phyloP scores from a whole-genome alignment of 176 grass and related monocot genomes.

The Phyllostachys edulis region DNA sequence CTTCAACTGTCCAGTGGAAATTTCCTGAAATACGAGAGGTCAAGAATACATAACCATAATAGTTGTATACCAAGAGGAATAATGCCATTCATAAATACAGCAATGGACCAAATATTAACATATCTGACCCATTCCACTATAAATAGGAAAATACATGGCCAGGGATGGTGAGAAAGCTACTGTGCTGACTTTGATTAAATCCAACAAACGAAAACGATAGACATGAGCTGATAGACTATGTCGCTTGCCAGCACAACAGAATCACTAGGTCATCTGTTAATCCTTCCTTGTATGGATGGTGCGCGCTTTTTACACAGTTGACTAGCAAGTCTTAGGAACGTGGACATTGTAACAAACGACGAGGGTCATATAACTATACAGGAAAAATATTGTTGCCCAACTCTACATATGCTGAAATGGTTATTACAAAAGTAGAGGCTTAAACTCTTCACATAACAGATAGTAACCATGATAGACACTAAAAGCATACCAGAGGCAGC shows the following conservation, averaged over 20 bases:
- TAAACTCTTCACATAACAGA: neutral
- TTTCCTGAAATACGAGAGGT: constrained; percentile 58
- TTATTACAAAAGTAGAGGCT: neutral
- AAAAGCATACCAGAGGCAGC: constrained; percentile 79
- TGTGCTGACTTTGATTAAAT: neutral
- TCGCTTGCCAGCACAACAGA: neutral
- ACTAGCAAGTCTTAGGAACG: constrained; percentile 18
- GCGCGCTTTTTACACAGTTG: neutral
- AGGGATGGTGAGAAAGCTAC: neutral
- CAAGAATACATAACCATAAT: neutral
- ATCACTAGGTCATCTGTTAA: neutral
- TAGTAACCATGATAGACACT: neutral
- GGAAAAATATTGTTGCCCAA: neutral
- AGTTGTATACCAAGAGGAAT: neutral
- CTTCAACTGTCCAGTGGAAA: constrained; percentile 98
- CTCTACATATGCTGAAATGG: neutral
- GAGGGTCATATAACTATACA: neutral
- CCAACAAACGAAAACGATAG: neutral
- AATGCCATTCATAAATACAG: neutral
- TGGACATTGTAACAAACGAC: neutral
- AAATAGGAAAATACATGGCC: neutral
- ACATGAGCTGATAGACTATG: neutral
- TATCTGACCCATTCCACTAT: neutral
- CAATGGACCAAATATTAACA: neutral
- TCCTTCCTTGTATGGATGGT: neutral